Base-by-base conservation (phyloP, 2,329 filamentous ascomycete species). In the Aspergillus fijiensis region DNA sequence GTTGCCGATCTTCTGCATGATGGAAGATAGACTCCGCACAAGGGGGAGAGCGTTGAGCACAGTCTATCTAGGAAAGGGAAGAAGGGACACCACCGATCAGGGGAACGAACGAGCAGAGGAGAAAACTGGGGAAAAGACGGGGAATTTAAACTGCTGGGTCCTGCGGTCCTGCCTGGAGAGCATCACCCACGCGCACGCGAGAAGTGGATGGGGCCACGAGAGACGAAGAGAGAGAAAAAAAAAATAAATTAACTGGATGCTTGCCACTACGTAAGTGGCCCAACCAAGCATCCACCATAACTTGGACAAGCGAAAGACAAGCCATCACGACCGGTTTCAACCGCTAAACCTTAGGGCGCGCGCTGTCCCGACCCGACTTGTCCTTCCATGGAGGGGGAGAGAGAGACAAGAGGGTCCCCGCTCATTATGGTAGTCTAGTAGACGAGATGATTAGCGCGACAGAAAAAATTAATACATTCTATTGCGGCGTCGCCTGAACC, bases 1-100 rank as follows among this genome's bases (percentile, higher is more conserved):
- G 63, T 86, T 86, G 25, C 83, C 81, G 56, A 85, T 80, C 57
- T 68, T 81, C 57, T 68, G 65, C 73, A 76, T 75, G 60, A 60
- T 71, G 67, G 27, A 61, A 54, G 48, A 47, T 14, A 49, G 53
- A 47, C 47, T 47, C 51, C 57, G 16, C 51, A 50, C 48, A 25
- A 6, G 31, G 33, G 31, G 29, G 27, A 49, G 11, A 54, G 11
- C 11, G 45, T 19, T 10, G 31, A 49, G 25, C 25, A 21, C 25
- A 53, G 23, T 57, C 19, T 50, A 45, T 48, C 39, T 49, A 49
- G 42, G 51, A 33, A 19, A 23, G 33, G 23, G 21, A 45, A 35
- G 14, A 50, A 35, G 19, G 35, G 42, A n/a, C 16, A 51, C 55
- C 52, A 57, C 45, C 39, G 51, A 53, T 51, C 14, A 51, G 31